These are phyloP conservation scores for Umbelopsis sp. DNA, from an alignment of 371 early-diverging fungal genomes.

Conservation along the genomic window DNA sequence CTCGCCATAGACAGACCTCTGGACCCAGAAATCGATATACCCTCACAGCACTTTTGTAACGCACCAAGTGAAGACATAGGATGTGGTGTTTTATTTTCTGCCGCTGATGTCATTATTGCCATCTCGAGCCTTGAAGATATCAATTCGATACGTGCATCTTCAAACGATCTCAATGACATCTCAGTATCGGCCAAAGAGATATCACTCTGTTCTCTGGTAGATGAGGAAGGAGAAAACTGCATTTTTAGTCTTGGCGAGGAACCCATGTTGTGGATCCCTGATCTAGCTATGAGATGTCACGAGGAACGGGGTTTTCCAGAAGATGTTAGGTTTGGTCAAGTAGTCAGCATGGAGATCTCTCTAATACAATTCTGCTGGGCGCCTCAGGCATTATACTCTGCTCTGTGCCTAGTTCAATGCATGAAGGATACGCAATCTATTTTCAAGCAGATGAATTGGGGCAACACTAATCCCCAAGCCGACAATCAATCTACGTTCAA, in stretches of 20 bases:
- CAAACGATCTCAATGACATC: not conserved
- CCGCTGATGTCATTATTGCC: not conserved
- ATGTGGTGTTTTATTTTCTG: not conserved
- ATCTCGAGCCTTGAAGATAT: not conserved
- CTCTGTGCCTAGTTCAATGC: not conserved
- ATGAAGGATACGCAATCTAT: not conserved
- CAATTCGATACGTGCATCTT: not conserved
- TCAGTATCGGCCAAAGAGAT: not conserved
- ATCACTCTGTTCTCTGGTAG: not conserved
- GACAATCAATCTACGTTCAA: not conserved
- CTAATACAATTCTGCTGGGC: not conserved
- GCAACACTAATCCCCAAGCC: not conserved
- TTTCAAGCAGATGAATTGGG: not conserved
- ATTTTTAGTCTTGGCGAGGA: not conserved
- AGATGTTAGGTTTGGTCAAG: not conserved
- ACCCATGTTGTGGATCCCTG: not conserved
- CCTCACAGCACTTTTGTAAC: constrained; percentile 2
- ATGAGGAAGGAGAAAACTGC: not conserved
- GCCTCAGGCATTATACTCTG: not conserved
- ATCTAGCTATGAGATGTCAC: not conserved
- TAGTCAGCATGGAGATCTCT: not conserved
- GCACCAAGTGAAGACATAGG: not conserved
- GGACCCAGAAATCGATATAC: not conserved
- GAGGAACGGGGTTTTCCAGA: not conserved
- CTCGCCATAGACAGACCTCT: not conserved